phyloP scores from a whole-genome alignment of 495 filamentous ascomycete species.

The Trichoderma gamsii region DNA sequence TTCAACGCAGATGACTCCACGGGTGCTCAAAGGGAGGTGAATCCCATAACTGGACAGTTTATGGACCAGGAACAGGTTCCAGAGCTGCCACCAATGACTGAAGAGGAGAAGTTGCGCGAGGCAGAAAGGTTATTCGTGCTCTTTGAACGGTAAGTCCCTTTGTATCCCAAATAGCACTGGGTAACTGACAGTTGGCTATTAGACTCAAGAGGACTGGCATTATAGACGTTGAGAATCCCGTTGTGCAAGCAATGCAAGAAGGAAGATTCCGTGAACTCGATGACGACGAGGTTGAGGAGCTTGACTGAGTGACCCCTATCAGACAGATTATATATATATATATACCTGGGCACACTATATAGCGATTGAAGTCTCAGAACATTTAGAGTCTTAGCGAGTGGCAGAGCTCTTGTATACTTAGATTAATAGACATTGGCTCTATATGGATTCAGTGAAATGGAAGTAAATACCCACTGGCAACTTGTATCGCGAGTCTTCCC shows the following conservation, averaged over 20 bases:
- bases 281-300: slow-evolving; percentile 17
- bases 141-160: slow-evolving; percentile 69
- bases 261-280: slow-evolving; percentile 74
- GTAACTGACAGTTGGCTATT: slow-evolving; percentile 16
- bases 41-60: slow-evolving; percentile 87
- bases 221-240: slow-evolving; percentile 78
- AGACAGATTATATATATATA: not conserved
- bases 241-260: slow-evolving; percentile 65
- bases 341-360: not conserved
- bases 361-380: not conserved
- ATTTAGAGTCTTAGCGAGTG: not conserved
- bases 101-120: slow-evolving; percentile 87
- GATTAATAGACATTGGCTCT: not conserved
- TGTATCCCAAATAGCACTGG: not conserved
- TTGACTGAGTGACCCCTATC: not conserved
- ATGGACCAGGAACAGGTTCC: slow-evolving; percentile 59
- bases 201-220: slow-evolving; percentile 80
- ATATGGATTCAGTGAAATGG: not conserved
- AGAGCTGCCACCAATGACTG: slow-evolving; percentile 66
- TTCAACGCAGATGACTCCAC: slow-evolving; percentile 47
- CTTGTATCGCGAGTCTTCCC: not conserved
- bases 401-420: not conserved
- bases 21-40: slow-evolving; percentile 42
- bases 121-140: slow-evolving; percentile 90
- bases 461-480: not conserved